Base-by-base conservation (phyloP, 148 eudicot genomes). In the Rhododendron henanense region DNA sequence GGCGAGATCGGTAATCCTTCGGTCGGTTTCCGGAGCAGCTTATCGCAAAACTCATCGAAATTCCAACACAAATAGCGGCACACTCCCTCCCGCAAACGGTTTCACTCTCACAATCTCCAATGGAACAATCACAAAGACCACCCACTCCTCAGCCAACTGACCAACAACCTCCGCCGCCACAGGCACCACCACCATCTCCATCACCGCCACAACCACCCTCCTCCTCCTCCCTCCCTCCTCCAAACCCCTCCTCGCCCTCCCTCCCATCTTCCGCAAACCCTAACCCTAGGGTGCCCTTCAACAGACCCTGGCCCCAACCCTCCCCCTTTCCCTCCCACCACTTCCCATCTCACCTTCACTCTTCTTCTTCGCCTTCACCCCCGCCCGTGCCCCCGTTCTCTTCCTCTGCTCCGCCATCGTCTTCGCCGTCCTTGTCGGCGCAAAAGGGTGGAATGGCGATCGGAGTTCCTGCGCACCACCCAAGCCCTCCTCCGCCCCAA, bases 381-480 rank as follows among this genome's bases (percentile, higher is more conserved):
- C 75, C 86, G 71, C 57, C 87, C 23, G 90, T 85, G 48, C 85
- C 89, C 44, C 83, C 89, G 16, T 85, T 85, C 48, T 78, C 87
- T 18, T 78, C 87, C 33, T 45, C 87, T 37, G 57, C 65, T 44
- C 73, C 83, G 1, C 39, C 76, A 2, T 73, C 85, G 3, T 18
- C 75, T 2, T 18, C 79, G 31, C 28, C 79, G 18, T 65, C 90
- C 7, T 88, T 90, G 61, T 18, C 61, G 61, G 39, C 81, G 3
- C 91, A 73, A 19, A 83, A 93, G 31, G 94, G 92, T 41, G 94
- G 94, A 18, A 93, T 94, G 86, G 97, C 94, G 28, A 90, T 93
- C 35, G 98, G 97, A 0, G 92, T 92, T 8, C 98, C 98, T 25
- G 96, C 98, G 6, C 88, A 89, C 69, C 90, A 86, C 39, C 90